Base-by-base conservation (phyloP, 1,284 basidiomycete species). In the Trichosporon coremiiforme region DNA sequence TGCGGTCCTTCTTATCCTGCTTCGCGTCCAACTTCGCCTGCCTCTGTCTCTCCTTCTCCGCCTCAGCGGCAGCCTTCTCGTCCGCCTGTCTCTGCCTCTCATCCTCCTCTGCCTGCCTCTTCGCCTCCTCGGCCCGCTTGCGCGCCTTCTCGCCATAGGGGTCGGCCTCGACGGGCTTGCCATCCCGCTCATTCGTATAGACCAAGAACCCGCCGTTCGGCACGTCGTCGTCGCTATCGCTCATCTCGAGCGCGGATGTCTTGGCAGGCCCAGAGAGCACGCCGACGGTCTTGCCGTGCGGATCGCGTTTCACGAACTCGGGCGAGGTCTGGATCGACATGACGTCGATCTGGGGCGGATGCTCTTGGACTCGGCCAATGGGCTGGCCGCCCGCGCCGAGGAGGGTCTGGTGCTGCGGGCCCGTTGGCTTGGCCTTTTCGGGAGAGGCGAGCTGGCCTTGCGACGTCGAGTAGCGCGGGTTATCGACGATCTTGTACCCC, bases 61-160 rank as follows among this genome's bases (percentile, higher is more conserved):
- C 36, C 31, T 38, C 2, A 10, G 29, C 50, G 47, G 13, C 31
- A 9, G 31, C 29, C 57, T 35, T 62, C 29, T 62, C 31, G 31
- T 62, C 57, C 29, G 10, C 57, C 57, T 62, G 20, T 5, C 31
- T 15, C 57, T 35, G 31, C 57, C n/a, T n/a, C 31, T 62, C 29
- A 4, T 31, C 57, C 31, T 62, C 57, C 29, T 17, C n/a, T 29
- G 57, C 57, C 5, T 31, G 29, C 29, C 5, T 10, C 31, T 31
- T 31, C 31, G 29, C 57, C 17, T 17, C 57, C 17, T 62, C 57
- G 29, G 29, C 57, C 15, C 57, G 57, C 57, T 33, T 62, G 7
- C 57, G 57, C 57, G 57, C 57, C 31, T 62, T 62, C 57, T 62
- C 57, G 31, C 57, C 57, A 17, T 62, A 62, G 2, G 57, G 57